Evolutionary conservation across 495 filamentous ascomycete species (phyloP).

Genomic region (Aspergillus hancockii): DNA sequence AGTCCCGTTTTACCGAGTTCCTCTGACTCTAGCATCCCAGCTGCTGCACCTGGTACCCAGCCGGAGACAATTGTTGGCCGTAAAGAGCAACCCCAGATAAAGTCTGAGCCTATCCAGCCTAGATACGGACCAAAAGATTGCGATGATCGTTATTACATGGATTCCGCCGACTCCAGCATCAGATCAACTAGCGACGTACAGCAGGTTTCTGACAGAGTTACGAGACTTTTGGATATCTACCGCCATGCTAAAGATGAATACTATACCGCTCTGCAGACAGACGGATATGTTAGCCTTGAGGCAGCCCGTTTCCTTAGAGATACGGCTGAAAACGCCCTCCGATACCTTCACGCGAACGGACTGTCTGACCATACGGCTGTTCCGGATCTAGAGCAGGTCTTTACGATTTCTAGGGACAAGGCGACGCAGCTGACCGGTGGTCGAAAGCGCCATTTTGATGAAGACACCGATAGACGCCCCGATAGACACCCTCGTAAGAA

Average conservation of each 20-base stretch:
- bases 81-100: not conserved
- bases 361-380: slow-evolving; percentile 25
- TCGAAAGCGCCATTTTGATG: slow-evolving; percentile 41
- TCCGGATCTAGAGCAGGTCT: slow-evolving; percentile 33
- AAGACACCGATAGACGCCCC: slow-evolving; percentile 1
- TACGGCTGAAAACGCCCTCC: slow-evolving; percentile 47
- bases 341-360: slow-evolving; percentile 32
- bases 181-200: not conserved
- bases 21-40: not conserved
- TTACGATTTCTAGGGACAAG: slow-evolving; percentile 31
- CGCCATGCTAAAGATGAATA: slow-evolving; percentile 41
- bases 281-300: slow-evolving; percentile 24
- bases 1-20: not conserved
- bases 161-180: not conserved
- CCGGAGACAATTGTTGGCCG: not conserved
- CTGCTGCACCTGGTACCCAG: not conserved
- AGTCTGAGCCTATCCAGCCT: not conserved
- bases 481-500: slow-evolving; percentile 9
- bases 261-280: slow-evolving; percentile 21
- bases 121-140: not conserved
- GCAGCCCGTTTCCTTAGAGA: slow-evolving; percentile 51
- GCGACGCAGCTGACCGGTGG: slow-evolving; percentile 43
- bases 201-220: slow-evolving; percentile 19
- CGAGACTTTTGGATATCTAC: slow-evolving; percentile 38
- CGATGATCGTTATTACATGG: not conserved